phyloP scores from a whole-genome alignment of 257 asterid genomes.

The Cordia subcordata region DNA sequence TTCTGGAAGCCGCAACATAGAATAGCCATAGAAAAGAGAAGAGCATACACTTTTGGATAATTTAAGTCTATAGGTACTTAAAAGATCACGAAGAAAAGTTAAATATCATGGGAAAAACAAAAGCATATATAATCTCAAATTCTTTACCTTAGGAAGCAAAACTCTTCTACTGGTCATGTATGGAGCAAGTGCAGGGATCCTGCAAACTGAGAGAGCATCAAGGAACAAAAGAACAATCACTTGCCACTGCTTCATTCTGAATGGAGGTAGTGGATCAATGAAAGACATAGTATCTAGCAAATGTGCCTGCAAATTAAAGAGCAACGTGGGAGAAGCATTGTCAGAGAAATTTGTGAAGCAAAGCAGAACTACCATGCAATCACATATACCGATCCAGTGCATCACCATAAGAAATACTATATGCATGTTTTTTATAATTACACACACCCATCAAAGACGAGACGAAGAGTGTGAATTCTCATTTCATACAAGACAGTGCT shows the following conservation, averaged over 20 bases:
- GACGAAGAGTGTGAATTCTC: too few relatives aligned
- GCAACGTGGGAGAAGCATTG: too few relatives aligned
- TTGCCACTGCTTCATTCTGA: slow-evolving; percentile 89
- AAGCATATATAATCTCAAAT: slow-evolving; percentile 9
- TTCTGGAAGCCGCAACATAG: too few relatives aligned
- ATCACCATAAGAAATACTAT: too few relatives aligned
- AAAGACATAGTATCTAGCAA: slow-evolving; percentile 83
- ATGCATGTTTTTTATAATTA: too few relatives aligned
- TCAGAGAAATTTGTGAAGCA: too few relatives aligned
- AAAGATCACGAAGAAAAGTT: not conserved
- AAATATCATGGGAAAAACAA: slow-evolving; percentile 4
- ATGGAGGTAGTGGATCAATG: slow-evolving; percentile 71
- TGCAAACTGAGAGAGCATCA: slow-evolving; percentile 82
- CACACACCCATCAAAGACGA: too few relatives aligned
- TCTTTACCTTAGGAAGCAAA: slow-evolving; percentile 69
- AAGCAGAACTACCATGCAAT: too few relatives aligned
- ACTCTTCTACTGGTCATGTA: slow-evolving; percentile 52
- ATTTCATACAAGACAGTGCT: too few relatives aligned
- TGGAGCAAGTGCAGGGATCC: slow-evolving; percentile 57
- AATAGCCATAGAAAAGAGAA: too few relatives aligned
- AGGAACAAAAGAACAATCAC: slow-evolving; percentile 62
- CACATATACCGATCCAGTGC: too few relatives aligned
- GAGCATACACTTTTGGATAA: not conserved
- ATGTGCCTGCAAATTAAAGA: slow-evolving; percentile 43
- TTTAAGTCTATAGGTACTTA: not conserved